A percentile compares a stretch with the other conserved stretches of the same genome.
Evolutionary conservation across 257 asterid genomes (phyloP).

Genomic region (Gentiana straminea): DNA sequence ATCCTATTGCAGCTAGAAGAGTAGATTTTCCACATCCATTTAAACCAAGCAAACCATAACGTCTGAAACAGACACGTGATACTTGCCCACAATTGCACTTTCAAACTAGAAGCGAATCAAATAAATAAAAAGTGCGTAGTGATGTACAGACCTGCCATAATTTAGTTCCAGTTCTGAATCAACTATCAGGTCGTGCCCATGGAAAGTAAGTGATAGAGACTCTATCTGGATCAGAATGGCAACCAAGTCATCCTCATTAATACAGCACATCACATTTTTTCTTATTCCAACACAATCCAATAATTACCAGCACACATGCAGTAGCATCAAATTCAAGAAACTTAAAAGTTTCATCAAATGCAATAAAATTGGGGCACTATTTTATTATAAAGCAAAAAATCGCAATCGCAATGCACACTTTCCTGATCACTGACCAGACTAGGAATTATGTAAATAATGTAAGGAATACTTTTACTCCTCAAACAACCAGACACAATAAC

Average conservation of each 20-base stretch:
- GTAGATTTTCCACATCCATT: constrained; percentile 98
- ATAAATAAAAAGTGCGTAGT: background rate
- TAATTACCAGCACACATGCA: no score
- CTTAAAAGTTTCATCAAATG: no score
- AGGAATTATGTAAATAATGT: no score
- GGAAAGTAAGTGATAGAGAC: constrained; percentile 93
- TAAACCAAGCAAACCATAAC: constrained; percentile 94
- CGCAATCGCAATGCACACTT: no score
- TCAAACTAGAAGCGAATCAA: background rate
- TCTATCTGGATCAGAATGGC: constrained; percentile 50
- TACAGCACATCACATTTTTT: no score
- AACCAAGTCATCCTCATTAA: background rate
- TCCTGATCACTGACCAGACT: no score
- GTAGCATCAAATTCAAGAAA: no score
- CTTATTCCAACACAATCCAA: no score
- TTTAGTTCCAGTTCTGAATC: constrained; percentile 91
- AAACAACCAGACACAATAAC: no score
- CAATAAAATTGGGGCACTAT: no score
- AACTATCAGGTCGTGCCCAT: constrained; percentile 93
- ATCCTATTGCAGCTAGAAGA: constrained; percentile 84
- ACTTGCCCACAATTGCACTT: constrained; percentile 1
- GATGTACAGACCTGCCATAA: constrained; percentile 66
- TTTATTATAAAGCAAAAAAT: no score
- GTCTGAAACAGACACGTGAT: constrained; percentile 32
- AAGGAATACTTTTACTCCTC: no score